Conservation (phyloP, 495 filamentous ascomycete genomes). For the Diplogelasinospora grovesii region DNA sequence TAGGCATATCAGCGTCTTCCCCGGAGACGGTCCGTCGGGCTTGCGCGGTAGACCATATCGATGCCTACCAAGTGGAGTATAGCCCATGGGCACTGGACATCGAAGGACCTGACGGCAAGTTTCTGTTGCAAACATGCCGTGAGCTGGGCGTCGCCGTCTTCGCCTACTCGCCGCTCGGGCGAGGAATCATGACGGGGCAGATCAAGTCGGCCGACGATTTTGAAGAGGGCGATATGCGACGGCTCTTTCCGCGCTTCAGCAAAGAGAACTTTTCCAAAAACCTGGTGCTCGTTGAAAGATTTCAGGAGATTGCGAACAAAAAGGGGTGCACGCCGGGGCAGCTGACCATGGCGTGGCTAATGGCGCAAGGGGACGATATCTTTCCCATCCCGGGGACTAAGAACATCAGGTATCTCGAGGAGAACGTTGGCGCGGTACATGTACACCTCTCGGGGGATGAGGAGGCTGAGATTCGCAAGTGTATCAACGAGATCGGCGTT, state of each 20-base stretch:
- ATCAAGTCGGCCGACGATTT: slow-evolving; percentile 29
- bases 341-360: slow-evolving; percentile 50
- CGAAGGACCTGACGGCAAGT: slow-evolving; percentile 27
- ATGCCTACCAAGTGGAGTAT: slow-evolving; percentile 44
- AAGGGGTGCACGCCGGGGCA: slow-evolving; percentile 44
- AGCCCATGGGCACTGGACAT: slow-evolving; percentile 38
- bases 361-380: slow-evolving; percentile 51
- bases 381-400: slow-evolving; percentile 54
- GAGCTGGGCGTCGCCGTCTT: slow-evolving; percentile 44
- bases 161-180: slow-evolving; percentile 42
- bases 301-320: slow-evolving; percentile 38
- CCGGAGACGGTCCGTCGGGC: slow-evolving; percentile 36
- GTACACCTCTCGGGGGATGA: slow-evolving; percentile 41
- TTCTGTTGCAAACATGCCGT: slow-evolving; percentile 34
- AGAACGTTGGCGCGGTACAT: slow-evolving; percentile 45
- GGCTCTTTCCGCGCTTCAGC: slow-evolving; percentile 34
- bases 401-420: slow-evolving; percentile 48
- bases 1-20: slow-evolving; percentile 42
- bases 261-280: slow-evolving; percentile 52
- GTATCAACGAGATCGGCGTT: slow-evolving; percentile 8
- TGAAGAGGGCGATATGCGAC: slow-evolving; percentile 34
- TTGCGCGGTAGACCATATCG: slow-evolving; percentile 27
- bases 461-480: slow-evolving; percentile 33
- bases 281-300: slow-evolving; percentile 41
- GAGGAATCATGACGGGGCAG: slow-evolving; percentile 41